phyloP scores from a whole-genome alignment of 2,329 filamentous ascomycete genomes.

The Fusarium subglutinans region DNA sequence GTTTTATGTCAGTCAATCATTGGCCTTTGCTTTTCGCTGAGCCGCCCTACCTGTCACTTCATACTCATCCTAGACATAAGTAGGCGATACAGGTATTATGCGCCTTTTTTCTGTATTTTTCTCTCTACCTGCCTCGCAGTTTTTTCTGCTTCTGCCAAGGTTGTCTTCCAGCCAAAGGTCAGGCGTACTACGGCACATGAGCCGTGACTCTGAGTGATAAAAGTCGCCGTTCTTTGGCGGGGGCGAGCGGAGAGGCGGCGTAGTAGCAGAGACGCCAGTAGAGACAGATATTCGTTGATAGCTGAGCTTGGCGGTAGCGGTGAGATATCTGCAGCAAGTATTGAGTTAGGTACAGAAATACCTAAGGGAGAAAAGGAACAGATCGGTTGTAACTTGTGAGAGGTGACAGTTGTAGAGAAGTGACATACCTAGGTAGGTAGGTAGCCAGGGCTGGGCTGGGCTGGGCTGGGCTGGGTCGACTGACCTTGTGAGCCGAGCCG shows the following conservation, averaged over 20 bases:
- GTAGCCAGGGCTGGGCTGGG: neutral
- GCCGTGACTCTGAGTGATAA: conserved; percentile 32
- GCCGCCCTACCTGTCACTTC: conserved; percentile 3
- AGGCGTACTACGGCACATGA: conserved; percentile 28
- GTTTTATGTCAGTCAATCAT: conserved; percentile 31
- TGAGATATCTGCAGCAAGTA: neutral
- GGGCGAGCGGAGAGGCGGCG: conserved; percentile 8
- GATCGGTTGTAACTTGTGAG: neutral
- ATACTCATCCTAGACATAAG: neutral
- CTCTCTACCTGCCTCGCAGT: neutral
- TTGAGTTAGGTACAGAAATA: neutral
- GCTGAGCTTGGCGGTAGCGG: conserved; percentile 2
- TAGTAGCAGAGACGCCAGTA: conserved; percentile 12
- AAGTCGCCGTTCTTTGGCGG: conserved; percentile 13
- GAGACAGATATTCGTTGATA: conserved; percentile 1
- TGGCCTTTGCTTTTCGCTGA: neutral
- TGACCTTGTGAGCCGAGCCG: neutral
- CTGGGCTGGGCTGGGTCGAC: neutral
- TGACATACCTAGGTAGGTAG: neutral
- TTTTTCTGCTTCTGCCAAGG: conserved; percentile 10
- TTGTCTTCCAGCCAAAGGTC: conserved; percentile 19
- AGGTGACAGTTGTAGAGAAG: neutral
- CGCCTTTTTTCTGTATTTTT: conserved; percentile 11
- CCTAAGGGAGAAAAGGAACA: neutral
- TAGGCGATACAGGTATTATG: neutral